phyloP scores from a whole-genome alignment of 2,329 filamentous ascomycete genomes.

The Diaporthe australafricana region DNA sequence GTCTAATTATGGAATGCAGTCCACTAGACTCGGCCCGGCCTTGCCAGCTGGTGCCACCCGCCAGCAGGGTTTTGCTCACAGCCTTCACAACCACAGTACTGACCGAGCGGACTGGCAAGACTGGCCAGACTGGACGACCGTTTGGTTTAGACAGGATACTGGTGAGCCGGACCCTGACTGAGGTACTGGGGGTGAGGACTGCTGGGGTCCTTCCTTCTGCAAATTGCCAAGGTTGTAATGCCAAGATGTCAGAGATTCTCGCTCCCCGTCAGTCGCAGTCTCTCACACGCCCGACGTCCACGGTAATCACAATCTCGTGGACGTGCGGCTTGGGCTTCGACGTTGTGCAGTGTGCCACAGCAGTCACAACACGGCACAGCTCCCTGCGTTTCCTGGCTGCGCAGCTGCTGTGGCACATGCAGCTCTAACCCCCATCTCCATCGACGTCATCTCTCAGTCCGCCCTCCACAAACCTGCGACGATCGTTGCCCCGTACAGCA shows the following conservation, averaged over 20 bases:
- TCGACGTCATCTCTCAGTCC: slow-evolving; percentile 11
- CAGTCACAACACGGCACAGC: slow-evolving; percentile 21
- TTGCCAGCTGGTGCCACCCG: neutral
- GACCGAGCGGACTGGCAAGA: no score
- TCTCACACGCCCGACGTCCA: neutral
- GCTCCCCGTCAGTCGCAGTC: neutral
- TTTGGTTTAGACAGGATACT: no score
- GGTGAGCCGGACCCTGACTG: neutral
- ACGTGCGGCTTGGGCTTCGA: neutral
- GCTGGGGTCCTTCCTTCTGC: no score
- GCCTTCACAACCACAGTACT: neutral
- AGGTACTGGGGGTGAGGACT: no score
- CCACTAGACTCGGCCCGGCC: neutral
- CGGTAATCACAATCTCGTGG: neutral
- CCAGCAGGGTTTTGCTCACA: neutral
- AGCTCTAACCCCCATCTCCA: neutral
- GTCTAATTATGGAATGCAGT: slow-evolving; percentile 16
- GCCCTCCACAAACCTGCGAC: neutral
- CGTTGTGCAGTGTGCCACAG: neutral
- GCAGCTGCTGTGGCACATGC: slow-evolving; percentile 2
- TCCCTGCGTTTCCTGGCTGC: slow-evolving; percentile 10
- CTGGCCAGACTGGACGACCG: neutral
- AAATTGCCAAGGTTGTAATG: neutral
- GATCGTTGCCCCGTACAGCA: slow-evolving; percentile 17
- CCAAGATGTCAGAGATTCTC: neutral